phyloP scores from a whole-genome alignment of 106 monocot species.

The Dendrobium chrysotoxum region DNA sequence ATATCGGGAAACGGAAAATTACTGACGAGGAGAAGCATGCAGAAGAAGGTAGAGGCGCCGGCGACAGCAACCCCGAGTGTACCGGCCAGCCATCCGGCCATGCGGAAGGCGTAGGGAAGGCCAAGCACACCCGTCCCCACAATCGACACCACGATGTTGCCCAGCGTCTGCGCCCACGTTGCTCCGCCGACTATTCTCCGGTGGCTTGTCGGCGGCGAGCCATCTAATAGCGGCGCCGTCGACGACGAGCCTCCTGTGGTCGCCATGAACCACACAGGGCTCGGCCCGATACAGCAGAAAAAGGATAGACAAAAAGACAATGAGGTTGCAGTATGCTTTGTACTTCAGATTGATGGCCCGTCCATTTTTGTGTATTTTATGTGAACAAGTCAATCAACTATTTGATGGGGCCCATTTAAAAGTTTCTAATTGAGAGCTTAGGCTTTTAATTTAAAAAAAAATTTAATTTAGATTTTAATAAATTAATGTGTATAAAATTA shows the following conservation, averaged over 20 bases:
- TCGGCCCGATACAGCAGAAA: neutral
- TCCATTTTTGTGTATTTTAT: too few relatives aligned
- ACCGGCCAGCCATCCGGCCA: slow-evolving; percentile 55
- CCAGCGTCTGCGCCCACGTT: slow-evolving; percentile 54
- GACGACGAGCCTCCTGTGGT: neutral
- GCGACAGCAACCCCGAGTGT: slow-evolving; percentile 41
- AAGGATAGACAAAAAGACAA: too few relatives aligned
- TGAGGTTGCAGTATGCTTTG: too few relatives aligned
- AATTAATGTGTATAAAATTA: too few relatives aligned
- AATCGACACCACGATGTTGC: slow-evolving; percentile 59
- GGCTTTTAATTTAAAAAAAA: too few relatives aligned
- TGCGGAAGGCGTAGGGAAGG: slow-evolving; percentile 59
- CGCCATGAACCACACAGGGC: neutral
- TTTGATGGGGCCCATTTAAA: too few relatives aligned
- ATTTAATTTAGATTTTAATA: too few relatives aligned
- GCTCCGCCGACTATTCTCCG: slow-evolving; percentile 21
- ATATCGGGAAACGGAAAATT: neutral
- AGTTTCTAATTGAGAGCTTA: too few relatives aligned
- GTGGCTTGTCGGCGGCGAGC: neutral
- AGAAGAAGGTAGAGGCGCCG: slow-evolving; percentile 38
- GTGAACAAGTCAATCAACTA: too few relatives aligned
- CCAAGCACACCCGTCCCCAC: slow-evolving; percentile 60
- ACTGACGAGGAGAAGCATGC: slow-evolving; percentile 71
- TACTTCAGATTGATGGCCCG: too few relatives aligned
- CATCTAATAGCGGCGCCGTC: slow-evolving; percentile 13